Evolutionary conservation across 106 monocot genomes (phyloP), one percentile per base, ranked within the genome.

Genomic region (Acorus gramineus): DNA sequence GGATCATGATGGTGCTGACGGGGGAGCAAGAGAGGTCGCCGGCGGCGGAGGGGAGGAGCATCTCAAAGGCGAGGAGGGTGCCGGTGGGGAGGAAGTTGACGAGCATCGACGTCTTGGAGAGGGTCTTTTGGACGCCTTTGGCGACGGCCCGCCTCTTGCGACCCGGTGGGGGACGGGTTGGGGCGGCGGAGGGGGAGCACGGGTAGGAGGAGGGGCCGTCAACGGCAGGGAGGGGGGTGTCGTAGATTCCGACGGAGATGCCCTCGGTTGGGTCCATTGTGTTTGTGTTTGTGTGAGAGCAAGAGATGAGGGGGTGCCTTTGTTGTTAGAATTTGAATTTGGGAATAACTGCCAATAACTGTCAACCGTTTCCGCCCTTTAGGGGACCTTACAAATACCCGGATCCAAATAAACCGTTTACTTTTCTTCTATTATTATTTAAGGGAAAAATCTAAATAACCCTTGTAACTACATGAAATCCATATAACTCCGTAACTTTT

Each of bases 1-100:
- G 4, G 65, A 95, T 90, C 94, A 95, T 87, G 12, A 14, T 64
- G 43, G 82, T 87, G 80, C 73, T 79, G 55, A 90, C 84, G 2
- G 61, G 80, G 42, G 84, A 70, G 82, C 95, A 90, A 8, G 84
- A 67, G 46, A 90, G 87, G 60, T 87, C 80, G 6, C 90, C 81
- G 67, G 80, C 80, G 60, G 67, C 87, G 12, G 95, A 76, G 0
- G 87, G 95, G 49, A 96, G 90, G 63, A 95, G 82, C 84, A 90
- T 82, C 76, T 90, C 90, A 74, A 90, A 96, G 59, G 90, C 84
- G 12, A 90, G 85, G 69, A 90, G 94, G 8, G 90, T 96, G 11
- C 95, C 90, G 3, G 95, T 96, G 6, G 87, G 95, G 44, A 96
- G 87, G 78, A 90, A 90, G 77, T 87, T 96, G 57, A 81, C 85